phyloP scores from a whole-genome alignment of 2,329 filamentous ascomycete species.

The Chaetomiaceae sp. region DNA sequence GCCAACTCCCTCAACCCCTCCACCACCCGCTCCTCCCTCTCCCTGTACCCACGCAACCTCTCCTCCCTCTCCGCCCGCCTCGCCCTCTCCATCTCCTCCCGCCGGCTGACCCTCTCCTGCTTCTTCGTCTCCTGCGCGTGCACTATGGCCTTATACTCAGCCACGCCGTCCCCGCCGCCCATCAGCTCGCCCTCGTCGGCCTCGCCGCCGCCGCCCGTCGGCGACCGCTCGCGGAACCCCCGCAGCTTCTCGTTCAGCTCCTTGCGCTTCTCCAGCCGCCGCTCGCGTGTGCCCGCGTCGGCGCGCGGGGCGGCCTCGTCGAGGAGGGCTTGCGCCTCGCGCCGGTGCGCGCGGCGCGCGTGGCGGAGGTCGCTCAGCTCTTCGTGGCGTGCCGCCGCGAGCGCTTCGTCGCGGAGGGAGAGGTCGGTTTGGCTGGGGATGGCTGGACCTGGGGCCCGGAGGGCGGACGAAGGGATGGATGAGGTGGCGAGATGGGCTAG shows the following conservation, averaged over 20 bases:
- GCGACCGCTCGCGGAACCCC: constrained; percentile 64
- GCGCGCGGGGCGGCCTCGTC: constrained; percentile 73
- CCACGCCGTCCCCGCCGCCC: constrained; percentile 58
- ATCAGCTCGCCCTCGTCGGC: constrained; percentile 71
- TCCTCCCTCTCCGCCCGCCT: constrained; percentile 75
- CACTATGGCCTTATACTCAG: constrained; percentile 63
- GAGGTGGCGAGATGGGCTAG: constrained; percentile 21
- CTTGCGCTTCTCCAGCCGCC: constrained; percentile 77
- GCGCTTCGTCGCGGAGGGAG: constrained; percentile 7
- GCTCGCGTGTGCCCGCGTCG: constrained; percentile 74
- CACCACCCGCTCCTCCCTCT: constrained; percentile 80
- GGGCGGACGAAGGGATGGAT: background rate
- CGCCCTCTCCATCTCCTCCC: constrained; percentile 74
- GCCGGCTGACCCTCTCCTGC: constrained; percentile 73
- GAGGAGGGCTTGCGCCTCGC: constrained; percentile 61
- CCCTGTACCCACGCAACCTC: constrained; percentile 59
- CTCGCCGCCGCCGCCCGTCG: constrained; percentile 45
- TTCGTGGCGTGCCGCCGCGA: constrained; percentile 46
- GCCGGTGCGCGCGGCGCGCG: constrained; percentile 59
- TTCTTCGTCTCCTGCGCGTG: constrained; percentile 64
- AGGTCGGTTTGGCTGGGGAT: constrained; percentile 73
- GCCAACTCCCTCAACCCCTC: constrained; percentile 73
- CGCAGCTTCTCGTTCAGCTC: constrained; percentile 67
- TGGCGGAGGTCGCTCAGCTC: constrained; percentile 48
- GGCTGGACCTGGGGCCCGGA: constrained; percentile 42